Percentiles rank a stretch among this genome's conserved stretches.
phyloP scores from a whole-genome alignment of 2,329 filamentous ascomycete species.

The Chrysosporium queenslandicum region DNA sequence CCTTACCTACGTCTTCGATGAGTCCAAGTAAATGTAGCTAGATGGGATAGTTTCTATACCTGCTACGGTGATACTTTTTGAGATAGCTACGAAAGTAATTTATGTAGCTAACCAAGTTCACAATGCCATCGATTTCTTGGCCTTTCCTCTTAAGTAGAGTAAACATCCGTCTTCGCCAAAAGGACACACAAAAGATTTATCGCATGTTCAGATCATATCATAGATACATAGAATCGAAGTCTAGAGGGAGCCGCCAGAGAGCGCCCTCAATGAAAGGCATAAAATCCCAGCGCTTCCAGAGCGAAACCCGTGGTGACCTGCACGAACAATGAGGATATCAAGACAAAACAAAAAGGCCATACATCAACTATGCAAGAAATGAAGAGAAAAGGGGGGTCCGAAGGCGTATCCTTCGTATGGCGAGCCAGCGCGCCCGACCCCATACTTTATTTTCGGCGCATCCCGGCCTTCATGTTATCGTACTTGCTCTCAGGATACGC shows the following conservation, averaged over 20 bases:
- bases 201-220: neutral
- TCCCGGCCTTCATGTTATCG: conserved; percentile 29
- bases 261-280: neutral
- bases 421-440: neutral
- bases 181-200: neutral
- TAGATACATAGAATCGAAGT: neutral
- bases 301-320: neutral
- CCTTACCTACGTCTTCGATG: conserved; percentile 62
- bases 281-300: neutral
- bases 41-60: neutral
- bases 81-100: neutral
- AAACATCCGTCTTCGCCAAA: neutral
- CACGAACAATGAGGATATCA: neutral
- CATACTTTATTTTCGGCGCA: neutral
- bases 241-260: neutral
- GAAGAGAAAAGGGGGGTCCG: neutral
- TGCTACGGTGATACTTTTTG: neutral
- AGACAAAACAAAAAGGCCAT: no score
- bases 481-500: conserved; percentile 34
- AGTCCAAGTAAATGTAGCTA: conserved; percentile 41
- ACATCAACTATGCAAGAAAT: no score
- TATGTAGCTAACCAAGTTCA: neutral
- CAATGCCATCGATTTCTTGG: neutral
- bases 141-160: neutral
- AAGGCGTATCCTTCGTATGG: neutral